Evolutionary conservation across 2,329 filamentous ascomycete genomes (phyloP).

Genomic region (Stromatinia cepivora): DNA sequence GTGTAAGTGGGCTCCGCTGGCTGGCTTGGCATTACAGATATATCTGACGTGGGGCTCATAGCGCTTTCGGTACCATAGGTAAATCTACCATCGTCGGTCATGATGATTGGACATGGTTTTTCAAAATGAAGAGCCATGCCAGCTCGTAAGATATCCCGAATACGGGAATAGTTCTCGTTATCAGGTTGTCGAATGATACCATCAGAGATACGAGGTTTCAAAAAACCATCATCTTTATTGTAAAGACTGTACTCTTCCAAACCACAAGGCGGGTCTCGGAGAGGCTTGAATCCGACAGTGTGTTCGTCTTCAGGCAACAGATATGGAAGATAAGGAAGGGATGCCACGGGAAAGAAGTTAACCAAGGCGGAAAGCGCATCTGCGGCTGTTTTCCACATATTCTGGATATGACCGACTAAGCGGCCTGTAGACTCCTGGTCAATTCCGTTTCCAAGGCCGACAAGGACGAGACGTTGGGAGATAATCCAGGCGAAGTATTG

Average conservation of each 20-base stretch:
- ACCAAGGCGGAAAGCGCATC: slow-evolving; percentile 59
- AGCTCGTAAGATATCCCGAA: slow-evolving; percentile 62
- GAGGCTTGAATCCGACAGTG: slow-evolving; percentile 63
- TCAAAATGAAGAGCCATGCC: slow-evolving; percentile 58
- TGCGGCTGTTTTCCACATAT: slow-evolving; percentile 67
- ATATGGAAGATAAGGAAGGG: slow-evolving; percentile 58
- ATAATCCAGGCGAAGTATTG: slow-evolving; percentile 69
- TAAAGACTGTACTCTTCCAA: slow-evolving; percentile 50
- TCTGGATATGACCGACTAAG: slow-evolving; percentile 54
- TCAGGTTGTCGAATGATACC: slow-evolving; percentile 55
- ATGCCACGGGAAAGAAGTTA: slow-evolving; percentile 57
- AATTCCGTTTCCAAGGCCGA: slow-evolving; percentile 31
- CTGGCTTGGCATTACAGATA: background rate
- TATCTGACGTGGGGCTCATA: background rate
- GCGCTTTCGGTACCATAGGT: slow-evolving; percentile 43
- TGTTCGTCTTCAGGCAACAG: slow-evolving; percentile 68
- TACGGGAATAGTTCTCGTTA: slow-evolving; percentile 65
- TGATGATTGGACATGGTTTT: slow-evolving; percentile 43
- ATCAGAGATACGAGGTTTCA: slow-evolving; percentile 52
- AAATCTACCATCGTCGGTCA: slow-evolving; percentile 49
- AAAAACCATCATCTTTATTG: slow-evolving; percentile 40
- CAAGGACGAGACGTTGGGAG: slow-evolving; percentile 54
- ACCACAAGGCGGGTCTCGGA: slow-evolving; percentile 49
- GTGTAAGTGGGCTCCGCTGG: background rate
- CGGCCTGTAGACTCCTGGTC: slow-evolving; percentile 46